phyloP scores from a whole-genome alignment of 495 filamentous ascomycete species.

The Talaromyces borbonicus region DNA sequence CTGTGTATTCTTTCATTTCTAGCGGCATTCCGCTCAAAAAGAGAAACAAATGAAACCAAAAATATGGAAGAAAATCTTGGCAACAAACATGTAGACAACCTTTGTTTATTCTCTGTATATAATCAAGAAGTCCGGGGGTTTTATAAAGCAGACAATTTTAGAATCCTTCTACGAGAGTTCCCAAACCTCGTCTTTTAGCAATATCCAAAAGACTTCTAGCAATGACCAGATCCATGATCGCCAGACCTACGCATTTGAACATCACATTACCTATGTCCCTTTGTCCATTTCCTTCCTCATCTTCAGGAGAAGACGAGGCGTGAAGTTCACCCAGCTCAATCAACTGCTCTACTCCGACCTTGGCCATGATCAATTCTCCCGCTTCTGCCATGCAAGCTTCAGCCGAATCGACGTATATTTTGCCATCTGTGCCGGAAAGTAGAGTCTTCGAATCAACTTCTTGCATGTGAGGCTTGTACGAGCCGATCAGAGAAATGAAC shows the following conservation, averaged over 20 bases:
- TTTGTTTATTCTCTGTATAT: neutral
- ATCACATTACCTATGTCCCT: too few species aligned
- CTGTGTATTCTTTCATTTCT: too few species aligned
- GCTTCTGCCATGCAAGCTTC: conserved; percentile 75
- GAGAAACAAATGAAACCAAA: too few species aligned
- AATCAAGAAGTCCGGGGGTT: too few species aligned
- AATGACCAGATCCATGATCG: conserved; percentile 37
- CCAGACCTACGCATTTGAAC: conserved; percentile 40
- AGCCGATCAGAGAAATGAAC: conserved; percentile 73
- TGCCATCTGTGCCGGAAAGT: conserved; percentile 57
- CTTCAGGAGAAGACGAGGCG: conserved; percentile 10
- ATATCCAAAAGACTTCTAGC: conserved; percentile 64
- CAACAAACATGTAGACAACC: neutral
- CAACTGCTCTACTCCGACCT: conserved; percentile 54
- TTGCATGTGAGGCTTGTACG: conserved; percentile 75
- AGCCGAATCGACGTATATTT: conserved; percentile 72
- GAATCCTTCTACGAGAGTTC: conserved; percentile 60
- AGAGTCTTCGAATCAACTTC: conserved; percentile 74
- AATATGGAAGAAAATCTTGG: neutral
- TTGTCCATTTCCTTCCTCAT: conserved; percentile 54
- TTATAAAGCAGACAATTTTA: conserved; percentile 24
- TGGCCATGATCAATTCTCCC: conserved; percentile 76
- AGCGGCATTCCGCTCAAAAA: too few species aligned
- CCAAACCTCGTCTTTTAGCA: conserved; percentile 59
- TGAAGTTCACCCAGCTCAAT: conserved; percentile 80